Base-by-base conservation (phyloP, 768 basidiomycete species). In the Thelephora aurantiotincta region DNA sequence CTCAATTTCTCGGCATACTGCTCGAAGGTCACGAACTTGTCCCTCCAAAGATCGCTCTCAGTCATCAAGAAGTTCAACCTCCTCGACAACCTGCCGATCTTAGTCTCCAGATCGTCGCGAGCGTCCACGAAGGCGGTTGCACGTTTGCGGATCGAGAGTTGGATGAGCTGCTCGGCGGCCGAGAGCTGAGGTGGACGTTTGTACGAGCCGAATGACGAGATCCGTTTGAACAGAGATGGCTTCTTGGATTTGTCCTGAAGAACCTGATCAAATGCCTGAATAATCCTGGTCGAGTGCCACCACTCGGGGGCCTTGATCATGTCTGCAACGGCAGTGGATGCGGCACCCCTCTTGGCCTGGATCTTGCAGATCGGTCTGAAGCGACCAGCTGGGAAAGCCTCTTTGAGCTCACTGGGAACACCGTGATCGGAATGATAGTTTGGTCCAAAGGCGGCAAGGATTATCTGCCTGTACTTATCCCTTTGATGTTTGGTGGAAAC, bases 121-220 rank as follows among this genome's bases (percentile, higher is more conserved):
- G 90, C 87, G 59, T 94, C 90, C 35, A 94, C 89, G 55, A 93
- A 94, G 34, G 89, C 89, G 3, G 83, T 85, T n/a, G 92, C 91
- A 36, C 92, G 83, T 61, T 86, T 86, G 54, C 92, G 82, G 61
- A 96, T 92, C 46, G 90, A 89, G 43, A 74, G 71, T 61, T 91
- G 88, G 51, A 92, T 83, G 49, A 78, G 71, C 62, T 89, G 85
- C 60, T 96, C 92, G 0, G 90, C 88, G 11, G 67, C 66, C 23
- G 80, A 84, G 42, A 93, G 68, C 54, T 77, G 75, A 23, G 85
- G 86, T 19, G 79, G 72, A 16, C 82, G 75, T 54, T 77, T 81
- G 14, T 70, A 69, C n/a, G 71, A 63, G 9, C 84, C 85, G 48
- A 89, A 80, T 47, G 77, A 78, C 56, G 78, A 81, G 58, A 96